These are phyloP conservation scores for Phlyctochytrium arcticum DNA, from an alignment of 192 early-diverging fungal genomes.

Conservation along the genomic window DNA sequence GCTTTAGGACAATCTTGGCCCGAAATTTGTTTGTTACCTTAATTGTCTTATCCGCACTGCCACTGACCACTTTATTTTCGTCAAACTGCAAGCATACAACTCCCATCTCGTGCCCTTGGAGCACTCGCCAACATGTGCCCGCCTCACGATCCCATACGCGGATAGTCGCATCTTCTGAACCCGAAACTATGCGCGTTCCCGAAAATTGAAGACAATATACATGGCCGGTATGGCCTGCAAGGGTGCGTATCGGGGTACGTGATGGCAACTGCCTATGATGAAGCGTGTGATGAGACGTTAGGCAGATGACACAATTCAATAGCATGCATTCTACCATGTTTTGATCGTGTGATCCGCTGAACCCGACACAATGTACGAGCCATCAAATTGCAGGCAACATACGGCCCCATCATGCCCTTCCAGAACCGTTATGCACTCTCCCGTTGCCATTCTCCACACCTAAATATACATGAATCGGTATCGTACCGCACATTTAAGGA, in stretches of 20 bases:
- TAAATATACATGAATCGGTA: neutral
- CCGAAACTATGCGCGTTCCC: conserved; percentile 11
- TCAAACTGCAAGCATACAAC: conserved; percentile 46
- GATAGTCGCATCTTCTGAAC: conserved; percentile 27
- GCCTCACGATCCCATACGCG: conserved; percentile 28
- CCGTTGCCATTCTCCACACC: conserved; percentile 36
- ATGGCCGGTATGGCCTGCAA: conserved; percentile 29
- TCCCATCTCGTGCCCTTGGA: conserved; percentile 33
- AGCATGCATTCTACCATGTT: conserved; percentile 15
- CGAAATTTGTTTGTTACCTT: conserved; percentile 27
- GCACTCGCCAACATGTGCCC: conserved; percentile 7
- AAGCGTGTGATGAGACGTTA: neutral
- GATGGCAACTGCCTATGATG: neutral
- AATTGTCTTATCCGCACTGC: conserved; percentile 40
- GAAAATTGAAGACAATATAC: conserved; percentile 36
- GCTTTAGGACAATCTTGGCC: neutral
- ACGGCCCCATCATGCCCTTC: conserved; percentile 38
- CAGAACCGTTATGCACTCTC: conserved; percentile 20
- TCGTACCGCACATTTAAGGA: neutral
- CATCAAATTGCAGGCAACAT: conserved; percentile 30
- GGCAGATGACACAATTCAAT: neutral
- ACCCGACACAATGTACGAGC: conserved; percentile 29
- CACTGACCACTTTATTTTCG: conserved; percentile 36
- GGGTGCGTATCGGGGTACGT: neutral
- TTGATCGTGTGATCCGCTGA: conserved; percentile 43